Evolutionary conservation across 805 yeast species (phyloP).

Genomic region (Millerozyma acaciae): DNA sequence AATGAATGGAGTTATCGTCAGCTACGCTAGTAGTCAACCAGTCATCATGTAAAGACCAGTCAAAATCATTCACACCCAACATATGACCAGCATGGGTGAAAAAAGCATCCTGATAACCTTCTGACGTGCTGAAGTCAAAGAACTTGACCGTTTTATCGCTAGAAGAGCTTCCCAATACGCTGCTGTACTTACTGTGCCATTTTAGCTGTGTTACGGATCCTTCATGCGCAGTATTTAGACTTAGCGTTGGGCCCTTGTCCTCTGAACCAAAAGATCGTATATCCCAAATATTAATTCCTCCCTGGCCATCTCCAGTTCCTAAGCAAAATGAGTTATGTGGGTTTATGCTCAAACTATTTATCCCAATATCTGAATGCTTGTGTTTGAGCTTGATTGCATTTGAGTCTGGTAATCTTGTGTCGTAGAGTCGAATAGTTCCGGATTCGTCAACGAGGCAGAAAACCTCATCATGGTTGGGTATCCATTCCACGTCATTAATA

Average conservation of each 20-base stretch:
- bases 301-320: conserved; percentile 66
- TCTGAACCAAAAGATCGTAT: conserved; percentile 35
- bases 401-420: conserved; percentile 37
- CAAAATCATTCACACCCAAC: conserved; percentile 78
- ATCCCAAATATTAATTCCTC: conserved; percentile 62
- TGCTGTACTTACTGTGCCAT: conserved; percentile 62
- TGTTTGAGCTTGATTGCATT: conserved; percentile 7
- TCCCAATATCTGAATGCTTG: conserved; percentile 26
- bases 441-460: conserved; percentile 70
- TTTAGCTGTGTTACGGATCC: conserved; percentile 61
- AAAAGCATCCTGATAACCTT: conserved; percentile 25
- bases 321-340: conserved; percentile 51
- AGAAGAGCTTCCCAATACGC: conserved; percentile 62
- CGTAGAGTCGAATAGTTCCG: conserved; percentile 47
- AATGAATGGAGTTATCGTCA: conserved; percentile 82
- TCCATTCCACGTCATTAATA: conserved; percentile 72
- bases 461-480: conserved; percentile 54
- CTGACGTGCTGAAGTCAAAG: conserved; percentile 46
- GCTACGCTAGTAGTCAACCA: conserved; percentile 74
- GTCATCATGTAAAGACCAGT: conserved; percentile 74
- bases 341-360: conserved; percentile 61
- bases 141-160: conserved; percentile 60
- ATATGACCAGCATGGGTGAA: conserved; percentile 85
- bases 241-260: conserved; percentile 5
- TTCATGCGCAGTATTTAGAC: conserved; percentile 35